Conservation (phyloP, 305 asterid genomes). For the Fraxinus greggii region DNA sequence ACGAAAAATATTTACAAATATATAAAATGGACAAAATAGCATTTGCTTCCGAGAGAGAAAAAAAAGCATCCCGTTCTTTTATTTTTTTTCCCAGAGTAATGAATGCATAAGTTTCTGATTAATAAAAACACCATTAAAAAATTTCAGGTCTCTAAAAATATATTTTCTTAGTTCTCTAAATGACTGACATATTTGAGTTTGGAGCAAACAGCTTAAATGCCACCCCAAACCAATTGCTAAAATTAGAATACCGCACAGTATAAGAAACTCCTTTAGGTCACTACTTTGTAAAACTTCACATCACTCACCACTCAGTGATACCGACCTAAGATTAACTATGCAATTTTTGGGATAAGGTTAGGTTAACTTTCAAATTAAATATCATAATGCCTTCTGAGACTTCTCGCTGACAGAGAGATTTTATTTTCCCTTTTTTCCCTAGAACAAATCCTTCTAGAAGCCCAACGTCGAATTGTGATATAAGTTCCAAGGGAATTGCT, state of each 20-base stretch:
- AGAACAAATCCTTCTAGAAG: conserved; percentile 13
- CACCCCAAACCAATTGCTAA: conserved; percentile 10
- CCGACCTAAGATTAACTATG: neutral
- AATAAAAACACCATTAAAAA: conserved; percentile 15
- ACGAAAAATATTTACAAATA: conserved; percentile 8
- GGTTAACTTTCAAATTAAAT: too few relatives aligned
- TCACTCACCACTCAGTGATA: conserved; percentile 3
- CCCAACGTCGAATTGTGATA: conserved; percentile 13
- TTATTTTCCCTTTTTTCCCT: conserved; percentile 8
- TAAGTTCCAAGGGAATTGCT: conserved; percentile 4
- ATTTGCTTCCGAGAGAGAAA: conserved; percentile 14
- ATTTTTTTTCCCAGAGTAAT: neutral
- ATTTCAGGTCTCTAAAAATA: neutral
- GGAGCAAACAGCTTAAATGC: conserved; percentile 3
- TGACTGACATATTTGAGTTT: conserved; percentile 13
- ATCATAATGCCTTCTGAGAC: conserved; percentile 10
- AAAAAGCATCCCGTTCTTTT: neutral
- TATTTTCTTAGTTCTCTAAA: conserved; percentile 6
- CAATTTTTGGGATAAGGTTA: conserved; percentile 9
- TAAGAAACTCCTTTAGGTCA: conserved; percentile 11
- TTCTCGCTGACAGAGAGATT: neutral
- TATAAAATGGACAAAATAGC: conserved; percentile 3
- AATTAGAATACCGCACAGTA: neutral
- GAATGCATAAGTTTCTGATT: conserved; percentile 8
- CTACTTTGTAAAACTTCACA: neutral